These are phyloP conservation scores for Diaporthe humulicola DNA, from an alignment of 2,329 filamentous ascomycete genomes.

Conservation along the genomic window DNA sequence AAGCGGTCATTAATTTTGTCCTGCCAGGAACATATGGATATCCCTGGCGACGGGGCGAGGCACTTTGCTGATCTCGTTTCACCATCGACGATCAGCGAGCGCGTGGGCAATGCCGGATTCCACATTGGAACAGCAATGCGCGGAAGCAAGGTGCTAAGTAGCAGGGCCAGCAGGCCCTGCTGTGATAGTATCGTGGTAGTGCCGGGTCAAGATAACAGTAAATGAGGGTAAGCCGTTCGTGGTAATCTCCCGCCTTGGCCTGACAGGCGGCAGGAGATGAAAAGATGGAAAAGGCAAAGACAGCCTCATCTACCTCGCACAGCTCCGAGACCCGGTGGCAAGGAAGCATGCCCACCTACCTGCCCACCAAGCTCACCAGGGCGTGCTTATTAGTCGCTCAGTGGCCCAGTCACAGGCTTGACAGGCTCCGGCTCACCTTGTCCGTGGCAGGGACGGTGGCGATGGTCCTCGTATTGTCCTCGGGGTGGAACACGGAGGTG, in stretches of 20 bases:
- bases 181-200: conserved; percentile 8
- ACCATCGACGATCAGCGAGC: conserved; percentile 39
- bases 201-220: conserved; percentile 27
- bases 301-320: conserved; percentile 28
- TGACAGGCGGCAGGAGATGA: conserved; percentile 29
- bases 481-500: not conserved
- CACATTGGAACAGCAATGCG: conserved; percentile 24
- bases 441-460: not conserved
- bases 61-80: conserved; percentile 41
- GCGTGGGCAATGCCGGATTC: conserved; percentile 32
- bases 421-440: not conserved
- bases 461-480: not conserved
- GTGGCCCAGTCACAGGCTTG: not conserved
- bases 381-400: not conserved
- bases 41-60: conserved; percentile 31
- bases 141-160: not conserved
- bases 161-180: conserved; percentile 11
- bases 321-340: conserved; percentile 19
- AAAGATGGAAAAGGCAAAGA: conserved; percentile 24
- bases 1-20: conserved; percentile 26
- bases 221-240: conserved; percentile 22
- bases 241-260: conserved; percentile 26
- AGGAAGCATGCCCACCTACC: not conserved
- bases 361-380: not conserved
- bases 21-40: conserved; percentile 31